Percentiles rank a stretch among this genome's conserved stretches.
Evolutionary conservation across 805 yeast species (phyloP).

Genomic region (Kodamaea kakaduensis): DNA sequence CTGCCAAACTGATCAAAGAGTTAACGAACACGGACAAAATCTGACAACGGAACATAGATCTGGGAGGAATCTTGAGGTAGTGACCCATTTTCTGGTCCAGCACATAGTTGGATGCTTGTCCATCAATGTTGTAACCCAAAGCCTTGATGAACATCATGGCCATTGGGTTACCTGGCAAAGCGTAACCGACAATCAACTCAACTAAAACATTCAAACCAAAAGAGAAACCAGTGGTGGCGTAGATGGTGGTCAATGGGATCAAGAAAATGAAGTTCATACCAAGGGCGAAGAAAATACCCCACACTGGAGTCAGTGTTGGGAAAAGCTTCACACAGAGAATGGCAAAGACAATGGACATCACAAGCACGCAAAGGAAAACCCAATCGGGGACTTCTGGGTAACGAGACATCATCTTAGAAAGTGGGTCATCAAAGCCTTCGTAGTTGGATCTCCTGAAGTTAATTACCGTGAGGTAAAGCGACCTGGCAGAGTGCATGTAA

Average conservation of each 20-base stretch:
- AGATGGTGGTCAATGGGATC: conserved; percentile 28
- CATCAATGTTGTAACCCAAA: conserved; percentile 53
- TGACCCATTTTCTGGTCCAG: conserved; percentile 62
- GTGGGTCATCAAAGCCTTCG: conserved; percentile 33
- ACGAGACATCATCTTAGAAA: conserved; percentile 28
- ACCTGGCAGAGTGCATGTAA: conserved; percentile 13
- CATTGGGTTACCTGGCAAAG: conserved; percentile 34
- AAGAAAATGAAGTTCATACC: conserved; percentile 31
- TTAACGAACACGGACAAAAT: conserved; percentile 19
- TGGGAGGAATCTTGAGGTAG: conserved; percentile 61
- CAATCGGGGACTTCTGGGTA: conserved; percentile 36
- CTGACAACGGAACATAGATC: conserved; percentile 47
- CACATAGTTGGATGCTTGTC: conserved; percentile 53
- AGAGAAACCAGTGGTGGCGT: conserved; percentile 28
- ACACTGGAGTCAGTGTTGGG: conserved; percentile 34
- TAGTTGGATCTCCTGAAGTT: conserved; percentile 22
- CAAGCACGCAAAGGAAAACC: conserved; percentile 23
- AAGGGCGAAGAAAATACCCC: conserved; percentile 34
- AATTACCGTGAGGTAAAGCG: conserved; percentile 14
- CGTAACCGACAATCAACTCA: conserved; percentile 37
- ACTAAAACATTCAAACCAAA: conserved; percentile 36
- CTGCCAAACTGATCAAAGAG: conserved; percentile 21
- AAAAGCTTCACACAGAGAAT: conserved; percentile 28
- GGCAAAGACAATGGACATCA: conserved; percentile 27
- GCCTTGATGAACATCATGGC: conserved; percentile 51